Base-by-base conservation (phyloP, 1,284 basidiomycete genomes). In the Ustilago hordei region DNA sequence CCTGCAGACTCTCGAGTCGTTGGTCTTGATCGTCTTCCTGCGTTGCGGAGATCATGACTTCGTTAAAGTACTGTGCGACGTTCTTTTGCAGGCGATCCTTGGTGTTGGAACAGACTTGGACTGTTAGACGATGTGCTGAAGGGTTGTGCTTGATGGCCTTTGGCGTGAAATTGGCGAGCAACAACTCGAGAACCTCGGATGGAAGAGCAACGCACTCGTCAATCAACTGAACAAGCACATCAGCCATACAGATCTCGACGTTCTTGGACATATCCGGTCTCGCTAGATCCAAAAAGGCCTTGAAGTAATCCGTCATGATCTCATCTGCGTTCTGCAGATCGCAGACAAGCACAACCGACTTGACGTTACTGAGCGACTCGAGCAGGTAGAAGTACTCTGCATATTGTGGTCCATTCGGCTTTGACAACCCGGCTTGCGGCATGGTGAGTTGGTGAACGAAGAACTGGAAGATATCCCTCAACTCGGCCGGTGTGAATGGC, bases 281-380 rank as follows among this genome's bases (percentile, higher is more conserved):
- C 39, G 95, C 91, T 50, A 96, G 89, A 11, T 89, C 89, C 76
- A 97, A 94, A 81, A 95, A 91, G 81, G 91, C 91, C 70, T 91
- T 90, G 86, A 98, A 98, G 77, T 95, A 91, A 36, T 93, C 91
- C 56, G 88, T 87, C 88, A 97, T 92, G 72, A 98, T 89, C 63
- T 95, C 93, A 63, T 98, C 95, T 9, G 92, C 91, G 35, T 91
- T 91, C 0, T 92, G 92, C 6, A 98, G 89, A 86, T 98, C 95
- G 86, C 93, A 95, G 11, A 98, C 91, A 71, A 99, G 90, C 3
- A 95, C 94, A 35, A 98, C 91, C 78, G 93, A 94, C 89, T 98
- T 98, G 84, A 98, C 95, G 38, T 92, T 93, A 6, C 95, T 93
- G 15, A 99, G 89, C 35, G 91, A 94, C 81, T 98, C 94, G 39